Base-by-base conservation (phyloP, 441 rosid species). In the Biscutella laevigata region DNA sequence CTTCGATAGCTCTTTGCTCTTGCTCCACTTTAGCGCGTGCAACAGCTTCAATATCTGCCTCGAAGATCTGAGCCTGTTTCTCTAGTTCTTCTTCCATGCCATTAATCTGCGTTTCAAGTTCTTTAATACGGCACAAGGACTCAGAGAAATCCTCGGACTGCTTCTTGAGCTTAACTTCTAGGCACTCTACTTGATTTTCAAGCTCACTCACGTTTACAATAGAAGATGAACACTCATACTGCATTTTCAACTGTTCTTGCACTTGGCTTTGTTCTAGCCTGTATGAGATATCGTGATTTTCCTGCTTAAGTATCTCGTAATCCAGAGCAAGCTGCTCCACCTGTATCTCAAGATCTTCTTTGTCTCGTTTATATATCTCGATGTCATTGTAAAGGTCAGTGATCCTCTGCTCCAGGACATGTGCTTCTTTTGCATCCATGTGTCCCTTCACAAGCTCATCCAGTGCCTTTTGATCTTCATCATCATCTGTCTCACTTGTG, bases 401-500 rank as follows among this genome's bases (percentile, higher is more conserved):
- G 39, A 88, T 67, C 75, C 56, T 85, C 66, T 81, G 80, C 77
- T 83, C 95, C 32, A 88, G 65, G 43, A 67, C 29, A 34, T 77
- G 72, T 7, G 83, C 67, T 35, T 82, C 87, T 66, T 77, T 79
- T 26, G 73, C 74, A 53, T 75, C 85, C 70, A 61, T 72, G 43
- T 85, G 91, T 66, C 73, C 88, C 71, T 76, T 88, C 22, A 91
- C 87, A 21, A 91, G 76, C 62, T 79, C 91, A 49, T 87, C 96
- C 70, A 91, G 45, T 33, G 85, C 98, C 77, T 70, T 82, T 48
- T 91, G 95, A 58, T 87, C 98, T 64, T 80, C 87, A 52, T 91
- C 90, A 37, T 83, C 95, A 52, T 77, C 86, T 32, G 78, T 74
- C 37, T 72, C 79, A 17, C 74, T 76, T 63, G 78, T 63, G 42